These are phyloP conservation scores for Arabidopsis arenosa DNA, from an alignment of 345 rosid species.

Conservation along the genomic window DNA sequence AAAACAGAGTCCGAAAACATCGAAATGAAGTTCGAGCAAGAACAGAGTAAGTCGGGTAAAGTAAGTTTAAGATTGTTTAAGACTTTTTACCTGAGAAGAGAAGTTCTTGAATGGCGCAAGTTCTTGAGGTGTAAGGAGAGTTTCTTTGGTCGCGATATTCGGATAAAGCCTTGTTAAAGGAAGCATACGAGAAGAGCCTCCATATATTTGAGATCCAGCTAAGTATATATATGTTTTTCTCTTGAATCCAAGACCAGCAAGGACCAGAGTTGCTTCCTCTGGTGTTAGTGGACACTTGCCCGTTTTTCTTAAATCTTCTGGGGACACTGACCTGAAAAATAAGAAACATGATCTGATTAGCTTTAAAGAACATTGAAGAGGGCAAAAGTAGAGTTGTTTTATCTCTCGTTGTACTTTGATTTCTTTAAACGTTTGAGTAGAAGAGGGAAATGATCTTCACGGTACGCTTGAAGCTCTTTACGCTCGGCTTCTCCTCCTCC, in stretches of 20 bases:
- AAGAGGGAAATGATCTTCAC: conserved; percentile 84
- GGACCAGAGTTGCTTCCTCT: conserved; percentile 90
- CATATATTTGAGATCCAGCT: conserved; percentile 78
- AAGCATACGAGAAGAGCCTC: conserved; percentile 72
- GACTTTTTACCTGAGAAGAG: conserved; percentile 74
- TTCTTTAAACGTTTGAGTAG: conserved; percentile 67
- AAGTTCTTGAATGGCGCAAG: conserved; percentile 86
- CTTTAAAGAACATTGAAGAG: background rate
- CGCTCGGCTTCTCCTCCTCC: conserved; percentile 80
- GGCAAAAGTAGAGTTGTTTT: background rate
- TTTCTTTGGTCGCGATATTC: conserved; percentile 83
- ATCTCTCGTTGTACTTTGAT: conserved; percentile 50
- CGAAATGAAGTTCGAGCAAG: background rate
- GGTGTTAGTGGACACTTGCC: conserved; percentile 98
- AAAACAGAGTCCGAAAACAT: conserved; percentile 16
- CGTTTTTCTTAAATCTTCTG: conserved; percentile 64
- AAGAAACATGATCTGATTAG: background rate
- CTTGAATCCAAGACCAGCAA: conserved; percentile 79
- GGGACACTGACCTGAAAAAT: conserved; percentile 56
- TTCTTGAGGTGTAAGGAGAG: conserved; percentile 72
- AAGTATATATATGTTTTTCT: conserved; percentile 72
- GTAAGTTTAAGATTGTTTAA: background rate
- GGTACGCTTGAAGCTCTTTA: conserved; percentile 77
- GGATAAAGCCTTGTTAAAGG: conserved; percentile 79
- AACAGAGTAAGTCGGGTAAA: background rate